Evolutionary conservation across 768 basidiomycete genomes (phyloP).

Genomic region (Boletus rufocinnamomeus): DNA sequence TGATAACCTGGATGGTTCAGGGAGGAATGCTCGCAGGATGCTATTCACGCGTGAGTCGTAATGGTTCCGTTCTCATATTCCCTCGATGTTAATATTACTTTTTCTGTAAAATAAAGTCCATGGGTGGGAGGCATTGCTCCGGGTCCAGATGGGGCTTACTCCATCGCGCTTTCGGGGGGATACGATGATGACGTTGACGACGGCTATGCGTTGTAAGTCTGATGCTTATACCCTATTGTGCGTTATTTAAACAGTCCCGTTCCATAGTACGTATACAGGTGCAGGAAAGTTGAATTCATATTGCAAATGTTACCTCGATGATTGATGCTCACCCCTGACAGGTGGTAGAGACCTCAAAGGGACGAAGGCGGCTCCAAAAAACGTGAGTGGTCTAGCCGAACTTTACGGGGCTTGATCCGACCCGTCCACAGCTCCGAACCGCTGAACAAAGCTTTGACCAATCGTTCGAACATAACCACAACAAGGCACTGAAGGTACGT

Average conservation of each 20-base stretch:
- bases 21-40: constrained; percentile 67
- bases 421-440: constrained; percentile 68
- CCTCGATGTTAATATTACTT: not conserved
- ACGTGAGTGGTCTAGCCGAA: constrained; percentile 47
- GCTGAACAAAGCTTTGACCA: constrained; percentile 87
- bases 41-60: constrained; percentile 77
- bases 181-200: constrained; percentile 85
- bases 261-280: constrained; percentile 68
- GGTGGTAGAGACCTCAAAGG: constrained; percentile 89
- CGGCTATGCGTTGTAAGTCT: constrained; percentile 78
- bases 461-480: constrained; percentile 70
- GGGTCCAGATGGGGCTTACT: constrained; percentile 71
- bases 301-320: not conserved
- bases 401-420: not conserved
- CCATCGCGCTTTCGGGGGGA: constrained; percentile 85
- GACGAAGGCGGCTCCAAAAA: constrained; percentile 79
- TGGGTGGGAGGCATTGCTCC: constrained; percentile 78
- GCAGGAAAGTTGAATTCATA: constrained; percentile 47
- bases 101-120: constrained; percentile 48
- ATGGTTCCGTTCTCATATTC: not conserved
- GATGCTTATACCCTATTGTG: not conserved
- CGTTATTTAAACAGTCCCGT: not conserved
- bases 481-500: constrained; percentile 64
- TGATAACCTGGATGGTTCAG: constrained; percentile 28
- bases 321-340: constrained; percentile 22